phyloP scores from a whole-genome alignment of 1,284 basidiomycete genomes.

The Termitomyces sp. region DNA sequence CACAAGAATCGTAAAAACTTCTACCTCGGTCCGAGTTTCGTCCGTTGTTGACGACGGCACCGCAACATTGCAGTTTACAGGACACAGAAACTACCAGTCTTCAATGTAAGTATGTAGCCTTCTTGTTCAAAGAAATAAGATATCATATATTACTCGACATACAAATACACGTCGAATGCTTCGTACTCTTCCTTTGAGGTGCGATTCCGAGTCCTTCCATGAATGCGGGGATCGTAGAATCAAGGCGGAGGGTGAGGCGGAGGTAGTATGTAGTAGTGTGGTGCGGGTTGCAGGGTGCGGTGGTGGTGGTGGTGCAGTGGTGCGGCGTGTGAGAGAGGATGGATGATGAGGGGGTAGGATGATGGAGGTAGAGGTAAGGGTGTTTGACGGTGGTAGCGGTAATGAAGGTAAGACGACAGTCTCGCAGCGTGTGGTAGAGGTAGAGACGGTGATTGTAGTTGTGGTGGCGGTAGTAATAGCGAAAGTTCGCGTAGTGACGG shows the following conservation, averaged over 20 bases:
- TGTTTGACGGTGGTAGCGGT: background rate
- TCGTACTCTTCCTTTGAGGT: background rate
- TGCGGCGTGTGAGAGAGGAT: background rate
- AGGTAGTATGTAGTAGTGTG: no score
- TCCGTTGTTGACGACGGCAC: no score
- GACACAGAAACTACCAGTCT: no score
- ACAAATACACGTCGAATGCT: background rate
- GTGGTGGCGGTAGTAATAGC: background rate
- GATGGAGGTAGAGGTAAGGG: background rate
- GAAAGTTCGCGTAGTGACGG: no score
- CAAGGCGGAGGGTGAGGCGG: no score
- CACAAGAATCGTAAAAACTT: no score
- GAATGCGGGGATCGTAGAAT: background rate
- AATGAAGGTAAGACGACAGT: background rate
- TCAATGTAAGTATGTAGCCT: no score
- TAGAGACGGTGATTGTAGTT: background rate
- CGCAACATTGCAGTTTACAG: no score
- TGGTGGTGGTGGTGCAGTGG: no score
- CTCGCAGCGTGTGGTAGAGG: background rate
- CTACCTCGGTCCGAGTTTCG: no score
- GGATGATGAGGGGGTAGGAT: background rate
- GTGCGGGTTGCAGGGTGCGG: background rate
- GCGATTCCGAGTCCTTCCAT: background rate
- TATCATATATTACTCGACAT: background rate
- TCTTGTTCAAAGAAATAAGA: background rate